Percentiles rank a stretch among this genome's conserved stretches.
Evolutionary conservation across 148 eudicot species (phyloP).

Genomic region (Vaccinium macrocarpon): DNA sequence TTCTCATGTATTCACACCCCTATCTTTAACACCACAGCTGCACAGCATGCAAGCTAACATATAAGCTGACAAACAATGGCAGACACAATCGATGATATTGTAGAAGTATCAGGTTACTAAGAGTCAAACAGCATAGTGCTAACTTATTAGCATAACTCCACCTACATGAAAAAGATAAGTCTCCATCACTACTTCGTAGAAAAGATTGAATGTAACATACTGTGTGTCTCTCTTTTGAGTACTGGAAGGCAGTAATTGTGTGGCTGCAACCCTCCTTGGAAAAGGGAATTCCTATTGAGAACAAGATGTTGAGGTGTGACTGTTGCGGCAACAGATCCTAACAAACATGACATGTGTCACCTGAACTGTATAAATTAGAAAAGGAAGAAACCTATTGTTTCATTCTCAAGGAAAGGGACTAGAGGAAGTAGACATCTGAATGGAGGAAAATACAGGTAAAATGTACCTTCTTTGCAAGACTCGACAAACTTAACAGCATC

Average conservation of each 20-base stretch:
- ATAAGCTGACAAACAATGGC: background rate
- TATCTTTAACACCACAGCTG: background rate
- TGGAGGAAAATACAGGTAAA: background rate
- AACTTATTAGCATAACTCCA: background rate
- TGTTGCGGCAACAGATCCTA: slow-evolving; percentile 84
- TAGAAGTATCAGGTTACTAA: background rate
- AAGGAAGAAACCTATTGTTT: background rate
- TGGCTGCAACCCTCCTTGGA: slow-evolving; percentile 93
- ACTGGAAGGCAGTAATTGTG: slow-evolving; percentile 95
- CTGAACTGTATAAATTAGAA: background rate
- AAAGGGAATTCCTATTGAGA: slow-evolving; percentile 83
- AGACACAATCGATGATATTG: background rate
- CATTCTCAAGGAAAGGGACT: background rate
- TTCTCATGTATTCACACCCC: background rate
- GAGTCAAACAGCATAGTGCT: background rate
- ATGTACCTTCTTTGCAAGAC: slow-evolving; percentile 65
- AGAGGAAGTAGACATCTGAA: background rate
- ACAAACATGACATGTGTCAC: slow-evolving; percentile 18
- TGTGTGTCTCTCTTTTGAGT: slow-evolving; percentile 82
- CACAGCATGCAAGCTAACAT: background rate
- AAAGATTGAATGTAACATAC: slow-evolving; percentile 36
- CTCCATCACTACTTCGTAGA: background rate
- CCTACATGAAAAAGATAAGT: background rate
- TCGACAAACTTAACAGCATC: slow-evolving; percentile 87
- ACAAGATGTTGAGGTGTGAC: slow-evolving; percentile 97